Evolutionary conservation across 2,329 filamentous ascomycete genomes (phyloP).

Genomic region (Verticillium longisporum): DNA sequence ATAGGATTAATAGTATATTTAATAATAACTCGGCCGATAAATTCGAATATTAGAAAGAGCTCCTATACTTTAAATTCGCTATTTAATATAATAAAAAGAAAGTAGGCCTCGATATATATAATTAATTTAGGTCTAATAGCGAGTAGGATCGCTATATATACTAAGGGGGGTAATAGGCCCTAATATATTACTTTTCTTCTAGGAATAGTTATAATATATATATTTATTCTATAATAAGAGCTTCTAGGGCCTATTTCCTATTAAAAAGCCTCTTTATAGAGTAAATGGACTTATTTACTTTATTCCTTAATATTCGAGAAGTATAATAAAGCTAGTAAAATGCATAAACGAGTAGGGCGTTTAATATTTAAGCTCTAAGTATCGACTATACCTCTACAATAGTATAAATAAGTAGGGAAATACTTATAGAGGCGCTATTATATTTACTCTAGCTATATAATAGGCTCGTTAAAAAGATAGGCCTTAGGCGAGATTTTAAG

Average conservation of each 20-base stretch:
- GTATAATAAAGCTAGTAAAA: too few relatives aligned
- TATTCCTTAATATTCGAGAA: too few relatives aligned
- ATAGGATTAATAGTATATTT: neutral
- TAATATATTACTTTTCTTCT: neutral
- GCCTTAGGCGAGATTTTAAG: neutral
- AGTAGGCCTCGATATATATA: neutral
- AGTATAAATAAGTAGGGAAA: neutral
- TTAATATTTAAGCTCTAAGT: too few relatives aligned
- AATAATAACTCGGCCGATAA: too few relatives aligned
- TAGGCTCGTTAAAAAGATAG: neutral
- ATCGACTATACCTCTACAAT: too few relatives aligned
- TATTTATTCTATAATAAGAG: neutral
- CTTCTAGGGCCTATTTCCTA: neutral
- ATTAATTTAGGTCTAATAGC: neutral
- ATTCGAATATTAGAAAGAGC: neutral
- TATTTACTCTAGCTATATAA: neutral
- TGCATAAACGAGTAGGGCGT: too few relatives aligned
- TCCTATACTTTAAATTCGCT: neutral
- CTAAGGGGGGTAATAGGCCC: neutral
- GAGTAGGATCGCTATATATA: neutral
- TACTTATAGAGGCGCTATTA: neutral
- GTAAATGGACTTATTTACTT: too few relatives aligned
- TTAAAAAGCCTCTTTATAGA: too few relatives aligned
- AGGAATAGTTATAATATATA: neutral
- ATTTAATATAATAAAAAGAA: neutral